These are phyloP conservation scores for Salix caprea DNA, from an alignment of 345 rosid genomes.

Conservation along the genomic window DNA sequence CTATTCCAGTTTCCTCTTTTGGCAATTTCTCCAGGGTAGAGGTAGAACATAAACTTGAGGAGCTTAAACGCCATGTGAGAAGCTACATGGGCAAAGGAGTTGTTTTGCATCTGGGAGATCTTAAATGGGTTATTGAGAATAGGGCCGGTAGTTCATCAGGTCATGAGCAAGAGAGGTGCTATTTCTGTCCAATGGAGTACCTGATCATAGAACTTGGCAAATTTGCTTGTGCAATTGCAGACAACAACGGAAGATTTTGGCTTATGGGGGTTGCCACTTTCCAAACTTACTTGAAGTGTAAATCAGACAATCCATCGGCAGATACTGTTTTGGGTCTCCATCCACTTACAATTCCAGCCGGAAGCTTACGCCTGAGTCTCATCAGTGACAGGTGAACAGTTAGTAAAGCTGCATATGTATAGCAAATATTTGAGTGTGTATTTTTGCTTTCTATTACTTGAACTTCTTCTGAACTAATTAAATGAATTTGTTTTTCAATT, in stretches of 20 bases:
- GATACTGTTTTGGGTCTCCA: slow-evolving; percentile 65
- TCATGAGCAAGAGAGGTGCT: slow-evolving; percentile 21
- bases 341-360: slow-evolving; percentile 67
- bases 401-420: slow-evolving; percentile 16
- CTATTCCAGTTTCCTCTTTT: slow-evolving; percentile 46
- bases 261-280: slow-evolving; percentile 83
- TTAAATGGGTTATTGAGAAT: slow-evolving; percentile 56
- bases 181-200: slow-evolving; percentile 54
- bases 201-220: slow-evolving; percentile 70
- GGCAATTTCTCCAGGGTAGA: slow-evolving; percentile 48
- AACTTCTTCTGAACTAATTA: background rate
- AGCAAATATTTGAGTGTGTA: background rate
- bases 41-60: slow-evolving; percentile 56
- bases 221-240: slow-evolving; percentile 48
- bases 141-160: slow-evolving; percentile 34
- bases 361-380: slow-evolving; percentile 66
- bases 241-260: slow-evolving; percentile 53
- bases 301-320: slow-evolving; percentile 61
- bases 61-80: slow-evolving; percentile 41
- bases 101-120: slow-evolving; percentile 72
- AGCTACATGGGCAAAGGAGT: slow-evolving; percentile 45
- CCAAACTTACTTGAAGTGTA: slow-evolving; percentile 69
- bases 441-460: background rate
- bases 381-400: slow-evolving; percentile 63
- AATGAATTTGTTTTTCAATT: background rate